phyloP scores from a whole-genome alignment of 495 filamentous ascomycete genomes.

The Xylaria telfairii region DNA sequence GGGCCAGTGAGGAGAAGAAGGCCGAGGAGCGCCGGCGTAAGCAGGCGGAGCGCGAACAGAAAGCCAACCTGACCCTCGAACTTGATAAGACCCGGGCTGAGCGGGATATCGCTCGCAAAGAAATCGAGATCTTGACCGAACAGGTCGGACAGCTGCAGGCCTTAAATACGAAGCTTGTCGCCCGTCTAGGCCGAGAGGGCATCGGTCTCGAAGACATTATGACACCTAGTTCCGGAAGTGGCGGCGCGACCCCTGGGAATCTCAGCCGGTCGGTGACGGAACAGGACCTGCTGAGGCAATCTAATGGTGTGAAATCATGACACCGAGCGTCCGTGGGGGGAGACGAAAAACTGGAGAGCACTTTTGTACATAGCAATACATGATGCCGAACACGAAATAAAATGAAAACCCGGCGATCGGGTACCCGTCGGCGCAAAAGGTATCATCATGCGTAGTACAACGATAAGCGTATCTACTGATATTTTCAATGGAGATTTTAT shows the following conservation, averaged over 20 bases:
- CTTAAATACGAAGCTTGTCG: conserved; percentile 67
- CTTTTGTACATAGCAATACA: not conserved
- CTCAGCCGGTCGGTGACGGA: conserved; percentile 2
- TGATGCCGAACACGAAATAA: not conserved
- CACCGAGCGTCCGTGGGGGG: not conserved
- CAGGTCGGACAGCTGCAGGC: conserved; percentile 68
- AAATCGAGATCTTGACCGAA: conserved; percentile 67
- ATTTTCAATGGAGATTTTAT: too few relatives aligned
- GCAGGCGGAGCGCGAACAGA: conserved; percentile 60
- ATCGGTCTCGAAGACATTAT: conserved; percentile 13
- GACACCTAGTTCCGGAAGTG: not conserved
- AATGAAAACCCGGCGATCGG: not conserved
- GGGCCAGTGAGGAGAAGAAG: conserved; percentile 63
- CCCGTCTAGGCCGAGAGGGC: conserved; percentile 54
- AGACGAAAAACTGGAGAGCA: not conserved
- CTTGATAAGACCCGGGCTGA: conserved; percentile 61
- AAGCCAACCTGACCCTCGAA: conserved; percentile 50
- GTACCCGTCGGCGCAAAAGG: too few relatives aligned
- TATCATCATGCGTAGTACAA: too few relatives aligned
- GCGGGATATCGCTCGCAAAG: conserved; percentile 60
- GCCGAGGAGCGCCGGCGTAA: conserved; percentile 64
- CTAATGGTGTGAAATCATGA: conserved; percentile 3
- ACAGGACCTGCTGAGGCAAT: not conserved
- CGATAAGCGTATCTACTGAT: too few relatives aligned
- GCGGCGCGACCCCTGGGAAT: not conserved